These are phyloP conservation scores for Entomortierella lignicola DNA, from an alignment of 192 early-diverging fungal species.

Conservation along the genomic window DNA sequence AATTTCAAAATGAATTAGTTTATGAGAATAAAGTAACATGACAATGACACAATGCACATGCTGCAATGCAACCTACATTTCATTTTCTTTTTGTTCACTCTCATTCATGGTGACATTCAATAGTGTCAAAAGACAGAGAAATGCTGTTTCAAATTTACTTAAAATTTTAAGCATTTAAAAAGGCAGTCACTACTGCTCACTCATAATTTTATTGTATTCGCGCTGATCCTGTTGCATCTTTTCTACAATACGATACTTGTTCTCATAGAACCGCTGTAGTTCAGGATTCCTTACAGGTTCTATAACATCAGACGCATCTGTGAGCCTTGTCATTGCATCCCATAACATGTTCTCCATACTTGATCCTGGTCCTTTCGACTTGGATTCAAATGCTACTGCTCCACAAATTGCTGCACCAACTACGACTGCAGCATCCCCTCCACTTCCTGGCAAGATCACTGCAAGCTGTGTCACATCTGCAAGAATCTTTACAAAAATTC, in stretches of 20 bases:
- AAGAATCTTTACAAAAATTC: slow-evolving; percentile 67
- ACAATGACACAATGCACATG: no score
- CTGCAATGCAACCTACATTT: no score
- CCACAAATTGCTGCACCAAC: slow-evolving; percentile 78
- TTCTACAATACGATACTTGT: slow-evolving; percentile 66
- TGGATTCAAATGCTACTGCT: slow-evolving; percentile 58
- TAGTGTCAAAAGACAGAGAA: no score
- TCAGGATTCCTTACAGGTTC: slow-evolving; percentile 52
- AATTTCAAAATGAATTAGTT: not conserved
- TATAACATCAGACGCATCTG: slow-evolving; percentile 57
- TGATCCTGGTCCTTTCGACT: slow-evolving; percentile 8
- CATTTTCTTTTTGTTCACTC: no score
- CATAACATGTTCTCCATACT: slow-evolving; percentile 53
- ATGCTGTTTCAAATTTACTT: no score
- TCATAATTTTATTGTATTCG: slow-evolving; percentile 65
- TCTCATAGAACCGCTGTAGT: slow-evolving; percentile 56
- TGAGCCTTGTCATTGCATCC: slow-evolving; percentile 67
- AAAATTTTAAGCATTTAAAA: not conserved
- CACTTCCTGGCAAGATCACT: slow-evolving; percentile 64
- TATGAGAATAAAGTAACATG: no score
- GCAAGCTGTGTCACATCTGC: slow-evolving; percentile 67
- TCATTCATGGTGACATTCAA: no score
- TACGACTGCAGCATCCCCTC: slow-evolving; percentile 70
- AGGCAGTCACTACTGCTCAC: not conserved
- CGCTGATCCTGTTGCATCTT: slow-evolving; percentile 70